Base-by-base conservation (phyloP, 1,139 yeast species). In the Pichia sp. region DNA sequence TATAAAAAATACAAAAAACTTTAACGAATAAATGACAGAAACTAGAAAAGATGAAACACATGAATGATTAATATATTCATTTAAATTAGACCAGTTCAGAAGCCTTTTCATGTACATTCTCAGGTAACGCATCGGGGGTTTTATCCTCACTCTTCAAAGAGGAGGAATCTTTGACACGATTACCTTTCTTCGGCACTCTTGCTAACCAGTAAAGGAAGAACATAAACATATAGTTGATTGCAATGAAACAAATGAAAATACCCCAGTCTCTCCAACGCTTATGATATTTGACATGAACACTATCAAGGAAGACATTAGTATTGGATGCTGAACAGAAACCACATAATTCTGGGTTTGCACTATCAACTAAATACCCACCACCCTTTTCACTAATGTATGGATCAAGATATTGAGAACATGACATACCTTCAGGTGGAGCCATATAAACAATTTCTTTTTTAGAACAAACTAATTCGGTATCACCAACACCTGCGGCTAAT, bases 191-290 rank as follows among this genome's bases (percentile, higher is more conserved):
- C 50, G 64, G 65, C 46, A 62, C 65, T 60, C 66, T 62, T 19
- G 57, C 73, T 44, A 73, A 58, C 71, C 74, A 77, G 61, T 76
- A 76, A 45, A 75, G 61, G 51, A 67, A 58, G 14, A 72, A 60
- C 9, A 78, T 69, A 8, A 64, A 63, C 10, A 66, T 43, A 41
- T 72, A 60, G 61, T 79, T 77, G 64, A 79, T 73, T 19, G 67
- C 67, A 51, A 76, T 70, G 61, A 72, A 81, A 41, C 71, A 76
- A 68, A 76, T 67, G 65, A 79, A 71, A 57, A 81, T 73, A 50
- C 86, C 87, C 62, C 77, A 73, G 65, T 82, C 76, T 61, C 84
- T 72, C 87, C 87, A 81, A 64, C 79, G 71, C 55, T 74, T 66
- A 28, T 67, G 59, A 52, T 71, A 70, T 43, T 71, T 60, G 6